Evolutionary conservation across 768 basidiomycete genomes (phyloP).

Genomic region (Hebeloma cylindrosporum): DNA sequence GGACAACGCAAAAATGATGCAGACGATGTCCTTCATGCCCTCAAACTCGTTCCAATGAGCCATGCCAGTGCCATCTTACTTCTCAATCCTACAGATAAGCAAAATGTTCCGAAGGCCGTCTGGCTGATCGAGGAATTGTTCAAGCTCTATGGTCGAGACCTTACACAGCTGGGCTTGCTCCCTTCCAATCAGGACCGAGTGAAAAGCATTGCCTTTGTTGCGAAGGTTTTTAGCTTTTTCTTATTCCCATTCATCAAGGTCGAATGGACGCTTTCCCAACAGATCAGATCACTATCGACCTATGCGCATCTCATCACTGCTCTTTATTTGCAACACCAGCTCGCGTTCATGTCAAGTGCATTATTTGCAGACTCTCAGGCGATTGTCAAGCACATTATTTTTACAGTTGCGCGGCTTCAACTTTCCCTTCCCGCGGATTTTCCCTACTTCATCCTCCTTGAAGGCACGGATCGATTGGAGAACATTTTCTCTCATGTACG

Average conservation of each 20-base stretch:
- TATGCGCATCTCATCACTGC: conserved; percentile 27
- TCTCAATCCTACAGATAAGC: conserved; percentile 31
- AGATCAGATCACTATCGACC: conserved; percentile 28
- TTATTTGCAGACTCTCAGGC: conserved; percentile 31
- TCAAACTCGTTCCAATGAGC: conserved; percentile 13
- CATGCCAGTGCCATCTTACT: conserved; percentile 8
- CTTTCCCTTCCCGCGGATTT: conserved; percentile 19
- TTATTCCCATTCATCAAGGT: conserved; percentile 27
- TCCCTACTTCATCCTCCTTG: conserved; percentile 27
- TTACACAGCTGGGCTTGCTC: background rate
- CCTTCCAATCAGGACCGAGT: conserved; percentile 3
- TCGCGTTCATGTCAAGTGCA: conserved; percentile 24
- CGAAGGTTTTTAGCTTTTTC: conserved; percentile 16
- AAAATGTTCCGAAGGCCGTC: conserved; percentile 28
- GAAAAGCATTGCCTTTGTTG: conserved; percentile 15
- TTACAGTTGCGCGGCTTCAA: conserved; percentile 31
- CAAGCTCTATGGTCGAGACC: background rate
- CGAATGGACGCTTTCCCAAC: conserved; percentile 23
- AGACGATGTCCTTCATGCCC: conserved; percentile 15
- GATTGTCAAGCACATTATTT: conserved; percentile 35
- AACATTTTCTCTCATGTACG: conserved; percentile 22
- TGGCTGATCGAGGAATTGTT: conserved; percentile 19
- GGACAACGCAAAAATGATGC: conserved; percentile 9
- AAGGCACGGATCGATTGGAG: conserved; percentile 36
- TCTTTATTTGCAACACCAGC: background rate